A percentile compares a stretch with the other conserved stretches of the same genome.
phyloP scores from a whole-genome alignment of 768 basidiomycete species.

The Lentinus tigrinus region DNA sequence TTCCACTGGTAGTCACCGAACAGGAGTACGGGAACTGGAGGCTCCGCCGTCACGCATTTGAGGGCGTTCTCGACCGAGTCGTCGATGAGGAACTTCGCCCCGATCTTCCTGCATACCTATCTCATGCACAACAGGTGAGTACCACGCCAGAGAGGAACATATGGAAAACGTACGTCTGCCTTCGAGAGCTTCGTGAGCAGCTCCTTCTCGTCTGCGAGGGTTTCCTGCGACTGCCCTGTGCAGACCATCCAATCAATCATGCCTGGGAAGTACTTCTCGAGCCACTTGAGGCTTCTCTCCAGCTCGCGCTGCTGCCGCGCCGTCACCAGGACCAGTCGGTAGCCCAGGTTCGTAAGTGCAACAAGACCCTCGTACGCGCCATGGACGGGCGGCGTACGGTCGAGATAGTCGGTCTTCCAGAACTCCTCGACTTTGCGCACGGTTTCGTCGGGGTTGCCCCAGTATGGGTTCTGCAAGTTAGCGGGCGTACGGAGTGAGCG shows the following conservation, averaged over 20 bases:
- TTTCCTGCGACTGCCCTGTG: constrained; percentile 69
- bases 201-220: constrained; percentile 42
- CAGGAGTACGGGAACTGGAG: constrained; percentile 61
- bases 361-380: constrained; percentile 61
- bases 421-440: constrained; percentile 57
- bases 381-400: constrained; percentile 48
- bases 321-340: constrained; percentile 70
- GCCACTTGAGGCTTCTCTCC: constrained; percentile 65
- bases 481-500: not conserved
- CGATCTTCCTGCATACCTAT: constrained; percentile 63
- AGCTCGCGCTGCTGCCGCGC: constrained; percentile 59
- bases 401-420: constrained; percentile 51
- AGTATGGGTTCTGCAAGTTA: constrained; percentile 46
- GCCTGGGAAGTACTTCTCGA: constrained; percentile 63
- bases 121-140: not conserved
- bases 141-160: not conserved
- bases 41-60: constrained; percentile 47
- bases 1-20: constrained; percentile 83
- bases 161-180: constrained; percentile 50
- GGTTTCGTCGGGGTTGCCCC: constrained; percentile 62
- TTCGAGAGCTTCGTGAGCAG: constrained; percentile 63
- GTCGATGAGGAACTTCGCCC: constrained; percentile 69
- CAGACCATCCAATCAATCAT: constrained; percentile 63
- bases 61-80: constrained; percentile 80
- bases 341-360: constrained; percentile 60